A percentile compares a stretch with the other conserved stretches of the same genome.
These are phyloP conservation scores for Ilyonectria robusta DNA, from an alignment of 2,329 filamentous ascomycete species.

Conservation along the genomic window DNA sequence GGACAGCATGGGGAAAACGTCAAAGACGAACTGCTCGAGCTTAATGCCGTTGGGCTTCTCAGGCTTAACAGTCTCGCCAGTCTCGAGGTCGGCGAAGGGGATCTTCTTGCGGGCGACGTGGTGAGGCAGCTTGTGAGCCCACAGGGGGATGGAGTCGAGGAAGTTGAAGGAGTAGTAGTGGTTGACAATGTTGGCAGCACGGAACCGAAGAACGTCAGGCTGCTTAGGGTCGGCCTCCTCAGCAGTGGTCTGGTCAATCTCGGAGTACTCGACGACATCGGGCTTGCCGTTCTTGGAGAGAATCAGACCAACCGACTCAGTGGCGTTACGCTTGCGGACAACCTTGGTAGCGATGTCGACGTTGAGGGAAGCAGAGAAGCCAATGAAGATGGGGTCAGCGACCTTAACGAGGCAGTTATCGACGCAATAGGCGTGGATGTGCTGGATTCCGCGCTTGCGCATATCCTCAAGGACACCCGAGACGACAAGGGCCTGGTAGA, in stretches of 20 bases:
- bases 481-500: conserved; percentile 91
- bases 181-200: conserved; percentile 99
- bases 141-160: conserved; percentile 89
- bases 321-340: conserved; percentile 97
- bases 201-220: conserved; percentile 88
- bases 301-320: conserved; percentile 95
- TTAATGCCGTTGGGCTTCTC: conserved; percentile 98
- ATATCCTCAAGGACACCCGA: conserved; percentile 89
- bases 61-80: conserved; percentile 87
- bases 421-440: conserved; percentile 98
- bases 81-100: conserved; percentile 82
- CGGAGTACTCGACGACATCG: conserved; percentile 98
- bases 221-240: conserved; percentile 90
- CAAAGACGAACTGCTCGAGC: conserved; percentile 98
- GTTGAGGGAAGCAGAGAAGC: conserved; percentile 88
- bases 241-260: conserved; percentile 91
- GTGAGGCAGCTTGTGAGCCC: conserved; percentile 89
- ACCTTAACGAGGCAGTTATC: conserved; percentile 99
- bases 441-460: conserved; percentile 88
- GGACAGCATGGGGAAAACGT: conserved; percentile 92
- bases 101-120: conserved; percentile 99
- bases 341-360: conserved; percentile 99
- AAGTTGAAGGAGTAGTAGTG: conserved; percentile 99
- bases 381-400: conserved; percentile 96
- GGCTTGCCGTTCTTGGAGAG: conserved; percentile 95